Evolutionary conservation across 371 early-diverging fungal genomes (phyloP).

Genomic region (Chytridium lagenaria): DNA sequence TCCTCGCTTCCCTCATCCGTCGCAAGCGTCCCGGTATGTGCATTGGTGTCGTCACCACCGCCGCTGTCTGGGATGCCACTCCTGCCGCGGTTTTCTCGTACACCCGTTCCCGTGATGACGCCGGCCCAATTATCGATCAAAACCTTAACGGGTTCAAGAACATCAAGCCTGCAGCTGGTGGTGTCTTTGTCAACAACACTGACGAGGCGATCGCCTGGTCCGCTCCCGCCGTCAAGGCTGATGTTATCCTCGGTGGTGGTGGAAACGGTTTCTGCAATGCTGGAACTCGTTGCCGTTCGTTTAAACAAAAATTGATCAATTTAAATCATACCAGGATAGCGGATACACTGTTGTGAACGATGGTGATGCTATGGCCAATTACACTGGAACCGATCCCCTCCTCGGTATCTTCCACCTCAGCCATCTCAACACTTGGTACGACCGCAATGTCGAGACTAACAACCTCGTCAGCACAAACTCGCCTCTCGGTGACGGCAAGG

Average conservation of each 20-base stretch:
- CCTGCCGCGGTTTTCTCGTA: slow-evolving; percentile 73
- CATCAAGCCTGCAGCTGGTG: slow-evolving; percentile 16
- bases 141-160: slow-evolving; percentile 60
- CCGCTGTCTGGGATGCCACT: slow-evolving; percentile 75
- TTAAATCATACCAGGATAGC: slow-evolving; percentile 54
- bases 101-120: slow-evolving; percentile 62
- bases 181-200: background rate
- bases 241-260: slow-evolving; percentile 66
- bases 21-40: slow-evolving; percentile 67
- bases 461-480: slow-evolving; percentile 56
- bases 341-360: slow-evolving; percentile 69
- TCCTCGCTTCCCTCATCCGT: slow-evolving; percentile 72
- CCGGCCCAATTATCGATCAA: slow-evolving; percentile 68
- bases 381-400: slow-evolving; percentile 61
- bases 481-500: slow-evolving; percentile 58
- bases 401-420: slow-evolving; percentile 71
- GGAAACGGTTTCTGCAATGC: slow-evolving; percentile 34
- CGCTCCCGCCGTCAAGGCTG: slow-evolving; percentile 60
- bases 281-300: slow-evolving; percentile 50
- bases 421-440: slow-evolving; percentile 76
- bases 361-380: slow-evolving; percentile 59
- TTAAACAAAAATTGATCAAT: slow-evolving; percentile 66
- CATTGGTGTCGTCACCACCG: slow-evolving; percentile 77
- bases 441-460: slow-evolving; percentile 67
- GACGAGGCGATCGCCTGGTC: slow-evolving; percentile 27